Evolutionary conservation across 345 rosid species (phyloP).

Genomic region (Pseudoturritis turrita): DNA sequence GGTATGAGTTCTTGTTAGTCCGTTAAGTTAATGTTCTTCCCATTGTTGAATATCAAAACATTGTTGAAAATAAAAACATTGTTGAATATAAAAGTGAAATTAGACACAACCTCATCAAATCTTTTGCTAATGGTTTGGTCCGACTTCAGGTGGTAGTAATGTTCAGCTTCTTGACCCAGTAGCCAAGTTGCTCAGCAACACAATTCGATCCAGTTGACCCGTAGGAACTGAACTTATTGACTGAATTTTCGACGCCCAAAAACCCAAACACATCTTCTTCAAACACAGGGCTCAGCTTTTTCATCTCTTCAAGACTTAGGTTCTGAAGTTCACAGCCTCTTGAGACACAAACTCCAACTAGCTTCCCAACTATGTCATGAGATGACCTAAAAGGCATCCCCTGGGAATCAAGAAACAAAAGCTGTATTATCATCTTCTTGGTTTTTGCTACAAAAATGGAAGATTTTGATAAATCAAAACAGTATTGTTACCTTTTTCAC

Average conservation of each 20-base stretch:
- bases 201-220: conserved; percentile 75
- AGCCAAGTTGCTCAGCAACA: conserved; percentile 56
- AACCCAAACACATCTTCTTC: conserved; percentile 67
- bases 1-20: background rate
- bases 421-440: background rate
- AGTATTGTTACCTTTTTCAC: conserved; percentile 60
- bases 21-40: background rate
- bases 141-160: background rate
- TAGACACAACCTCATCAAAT: too few species aligned
- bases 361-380: conserved; percentile 85
- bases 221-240: conserved; percentile 67
- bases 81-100: too few species aligned
- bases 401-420: conserved; percentile 34
- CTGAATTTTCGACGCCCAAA: conserved; percentile 76
- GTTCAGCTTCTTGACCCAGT: conserved; percentile 60
- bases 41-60: too few species aligned
- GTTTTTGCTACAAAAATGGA: background rate
- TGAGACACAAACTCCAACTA: conserved; percentile 74
- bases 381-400: conserved; percentile 90
- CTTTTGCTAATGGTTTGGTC: conserved; percentile 2
- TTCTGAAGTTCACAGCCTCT: conserved; percentile 71
- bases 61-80: too few species aligned
- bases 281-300: conserved; percentile 53
- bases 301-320: conserved; percentile 67
- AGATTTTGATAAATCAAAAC: background rate